Conservation (phyloP, 805 yeast genomes). For the Pichia cephalocereana region DNA sequence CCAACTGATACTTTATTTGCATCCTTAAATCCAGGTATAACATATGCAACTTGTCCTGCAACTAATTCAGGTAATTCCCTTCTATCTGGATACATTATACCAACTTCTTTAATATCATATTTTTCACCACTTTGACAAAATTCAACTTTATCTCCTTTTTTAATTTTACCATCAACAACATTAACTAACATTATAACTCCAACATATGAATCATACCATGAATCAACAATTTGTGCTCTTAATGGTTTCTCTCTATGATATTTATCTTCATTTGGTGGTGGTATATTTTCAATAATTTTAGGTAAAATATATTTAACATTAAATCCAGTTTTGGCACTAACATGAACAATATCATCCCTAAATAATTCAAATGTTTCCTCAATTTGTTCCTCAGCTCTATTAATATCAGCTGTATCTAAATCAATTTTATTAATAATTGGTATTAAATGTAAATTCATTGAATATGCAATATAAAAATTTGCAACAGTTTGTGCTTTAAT, state of each 20-base stretch:
- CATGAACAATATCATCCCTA: constrained; percentile 63
- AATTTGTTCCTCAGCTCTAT: constrained; percentile 75
- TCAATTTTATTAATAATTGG: constrained; percentile 93
- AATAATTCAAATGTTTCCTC: constrained; percentile 75
- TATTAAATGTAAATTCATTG: constrained; percentile 68
- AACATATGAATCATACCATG: constrained; percentile 91
- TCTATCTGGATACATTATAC: constrained; percentile 91
- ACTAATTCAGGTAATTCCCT: constrained; percentile 50
- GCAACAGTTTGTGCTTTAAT: constrained; percentile 99
- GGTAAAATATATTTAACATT: constrained; percentile 78
- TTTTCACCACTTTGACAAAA: constrained; percentile 69
- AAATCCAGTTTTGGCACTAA: constrained; percentile 86
- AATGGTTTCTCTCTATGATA: constrained; percentile 48
- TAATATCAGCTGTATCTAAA: constrained; percentile 77
- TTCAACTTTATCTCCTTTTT: constrained; percentile 63
- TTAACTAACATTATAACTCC: constrained; percentile 85
- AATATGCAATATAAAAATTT: constrained; percentile 82
- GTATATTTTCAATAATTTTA: constrained; percentile 71
- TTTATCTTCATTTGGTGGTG: constrained; percentile 27
- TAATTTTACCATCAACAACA: constrained; percentile 73
- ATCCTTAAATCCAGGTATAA: constrained; percentile 90
- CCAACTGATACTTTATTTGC: constrained; percentile 84
- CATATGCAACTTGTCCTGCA: constrained; percentile 93
- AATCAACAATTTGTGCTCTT: constrained; percentile 81
- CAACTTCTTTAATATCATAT: constrained; percentile 88